Conservation (phyloP, 2,329 filamentous ascomycete species). For the Raffaelea albimanens region DNA sequence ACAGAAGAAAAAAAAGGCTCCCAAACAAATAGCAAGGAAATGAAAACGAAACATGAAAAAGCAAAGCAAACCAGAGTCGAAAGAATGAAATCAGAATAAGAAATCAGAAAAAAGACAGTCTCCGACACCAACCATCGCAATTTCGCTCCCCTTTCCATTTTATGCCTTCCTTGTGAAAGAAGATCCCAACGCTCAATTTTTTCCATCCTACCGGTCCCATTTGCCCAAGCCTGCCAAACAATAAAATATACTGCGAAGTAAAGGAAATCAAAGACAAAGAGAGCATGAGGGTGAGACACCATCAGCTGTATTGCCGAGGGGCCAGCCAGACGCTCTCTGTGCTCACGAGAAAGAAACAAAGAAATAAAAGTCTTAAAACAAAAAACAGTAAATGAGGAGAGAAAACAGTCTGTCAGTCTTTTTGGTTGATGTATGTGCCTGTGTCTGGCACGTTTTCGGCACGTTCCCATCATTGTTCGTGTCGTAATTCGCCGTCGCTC, state of each 20-base stretch:
- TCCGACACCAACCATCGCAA: slow-evolving; percentile 14
- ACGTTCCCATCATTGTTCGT: too few species aligned
- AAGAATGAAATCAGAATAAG: slow-evolving; percentile 11
- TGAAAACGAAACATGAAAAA: background rate
- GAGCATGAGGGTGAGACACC: slow-evolving; percentile 3
- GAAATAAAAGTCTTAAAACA: background rate
- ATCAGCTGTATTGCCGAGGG: too few species aligned
- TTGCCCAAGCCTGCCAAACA: slow-evolving; percentile 12
- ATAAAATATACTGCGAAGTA: slow-evolving; percentile 7
- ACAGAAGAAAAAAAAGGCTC: slow-evolving; percentile 9
- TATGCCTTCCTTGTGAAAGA: slow-evolving; percentile 7
- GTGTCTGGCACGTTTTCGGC: too few species aligned
- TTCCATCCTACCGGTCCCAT: slow-evolving; percentile 11
- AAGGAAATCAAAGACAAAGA: slow-evolving; percentile 2
- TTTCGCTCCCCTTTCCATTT: slow-evolving; percentile 11
- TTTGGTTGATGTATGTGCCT: too few species aligned
- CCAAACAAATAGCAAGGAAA: slow-evolving; percentile 2
- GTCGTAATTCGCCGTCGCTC: background rate
- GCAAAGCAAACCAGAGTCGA: background rate
- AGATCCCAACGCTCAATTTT: slow-evolving; percentile 5
- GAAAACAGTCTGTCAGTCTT: slow-evolving; percentile 1
- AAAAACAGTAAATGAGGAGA: slow-evolving; percentile 13
- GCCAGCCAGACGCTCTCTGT: slow-evolving; percentile 5
- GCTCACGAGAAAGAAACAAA: slow-evolving; percentile 4
- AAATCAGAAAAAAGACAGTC: slow-evolving; percentile 7